These are phyloP conservation scores for Ophiostoma himal-ulmi DNA, from an alignment of 2,329 filamentous ascomycete genomes.

Conservation along the genomic window DNA sequence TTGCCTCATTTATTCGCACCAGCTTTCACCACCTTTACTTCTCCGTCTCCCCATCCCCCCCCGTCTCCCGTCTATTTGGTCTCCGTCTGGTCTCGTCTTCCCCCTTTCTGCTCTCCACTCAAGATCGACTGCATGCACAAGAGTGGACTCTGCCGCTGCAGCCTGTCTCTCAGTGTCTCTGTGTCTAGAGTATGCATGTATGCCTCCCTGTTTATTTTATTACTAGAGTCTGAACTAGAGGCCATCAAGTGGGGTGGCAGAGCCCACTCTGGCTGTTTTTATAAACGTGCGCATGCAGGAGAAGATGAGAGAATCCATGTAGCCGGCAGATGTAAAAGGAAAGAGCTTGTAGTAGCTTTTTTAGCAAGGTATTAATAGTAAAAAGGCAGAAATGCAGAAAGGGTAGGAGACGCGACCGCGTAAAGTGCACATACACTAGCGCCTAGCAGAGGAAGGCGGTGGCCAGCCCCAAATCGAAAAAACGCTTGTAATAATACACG, in stretches of 20 bases:
- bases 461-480: neutral
- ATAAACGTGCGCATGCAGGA: slow-evolving; percentile 2
- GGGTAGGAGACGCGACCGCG: slow-evolving; percentile 10
- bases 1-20: neutral
- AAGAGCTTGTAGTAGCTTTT: neutral
- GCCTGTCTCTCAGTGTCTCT: neutral
- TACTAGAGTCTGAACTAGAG: neutral
- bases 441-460: neutral
- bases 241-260: neutral
- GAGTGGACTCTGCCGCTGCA: slow-evolving; percentile 13
- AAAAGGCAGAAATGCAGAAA: no score
- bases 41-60: neutral
- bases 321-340: neutral
- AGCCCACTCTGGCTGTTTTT: neutral
- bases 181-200: neutral
- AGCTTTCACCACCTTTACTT: neutral
- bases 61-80: neutral
- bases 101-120: slow-evolving; percentile 7
- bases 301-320: slow-evolving; percentile 2
- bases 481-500: neutral
- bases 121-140: slow-evolving; percentile 14
- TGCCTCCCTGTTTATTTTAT: neutral
- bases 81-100: slow-evolving; percentile 17
- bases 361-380: neutral
- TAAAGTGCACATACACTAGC: neutral